phyloP scores from a whole-genome alignment of 75 land plant species.

The Picea sitchensis region DNA sequence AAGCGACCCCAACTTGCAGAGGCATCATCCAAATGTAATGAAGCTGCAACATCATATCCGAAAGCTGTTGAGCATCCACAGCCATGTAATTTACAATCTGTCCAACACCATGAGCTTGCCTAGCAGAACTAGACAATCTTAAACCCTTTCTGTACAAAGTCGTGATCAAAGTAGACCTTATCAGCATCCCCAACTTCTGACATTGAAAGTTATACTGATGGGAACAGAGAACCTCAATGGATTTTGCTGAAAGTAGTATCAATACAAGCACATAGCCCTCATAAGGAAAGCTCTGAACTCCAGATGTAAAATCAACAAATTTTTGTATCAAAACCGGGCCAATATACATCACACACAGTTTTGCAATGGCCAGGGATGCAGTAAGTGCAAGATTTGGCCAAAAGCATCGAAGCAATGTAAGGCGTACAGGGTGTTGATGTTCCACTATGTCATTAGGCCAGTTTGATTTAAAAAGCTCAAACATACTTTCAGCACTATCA shows the following conservation, averaged over 20 bases:
- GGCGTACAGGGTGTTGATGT: conserved; percentile 49
- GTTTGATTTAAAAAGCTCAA: conserved; percentile 42
- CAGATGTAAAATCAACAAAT: conserved; percentile 66
- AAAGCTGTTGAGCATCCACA: conserved; percentile 93
- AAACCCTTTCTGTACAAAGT: conserved; percentile 81
- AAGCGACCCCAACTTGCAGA: conserved; percentile 62
- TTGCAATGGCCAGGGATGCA: conserved; percentile 58
- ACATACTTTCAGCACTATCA: conserved; percentile 68
- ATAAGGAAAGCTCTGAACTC: conserved; percentile 34
- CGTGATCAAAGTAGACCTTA: conserved; percentile 73
- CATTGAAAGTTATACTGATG: conserved; percentile 86
- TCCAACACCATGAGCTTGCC: conserved; percentile 86
- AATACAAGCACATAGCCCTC: conserved; percentile 76
- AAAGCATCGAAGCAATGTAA: conserved; percentile 65
- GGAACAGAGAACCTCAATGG: conserved; percentile 59
- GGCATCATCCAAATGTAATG: conserved; percentile 89
- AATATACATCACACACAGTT: conserved; percentile 85
- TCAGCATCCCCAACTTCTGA: conserved; percentile 78
- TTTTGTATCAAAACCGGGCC: conserved; percentile 80
- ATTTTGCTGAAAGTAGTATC: conserved; percentile 67
- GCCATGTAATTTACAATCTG: conserved; percentile 98
- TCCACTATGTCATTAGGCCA: conserved; percentile 45
- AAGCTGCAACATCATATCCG: conserved; percentile 83
- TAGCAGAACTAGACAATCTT: conserved; percentile 67
- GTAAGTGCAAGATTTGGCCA: conserved; percentile 68